Conservation (phyloP, 1,284 basidiomycete genomes). For the Pseudozyma thailandica region DNA sequence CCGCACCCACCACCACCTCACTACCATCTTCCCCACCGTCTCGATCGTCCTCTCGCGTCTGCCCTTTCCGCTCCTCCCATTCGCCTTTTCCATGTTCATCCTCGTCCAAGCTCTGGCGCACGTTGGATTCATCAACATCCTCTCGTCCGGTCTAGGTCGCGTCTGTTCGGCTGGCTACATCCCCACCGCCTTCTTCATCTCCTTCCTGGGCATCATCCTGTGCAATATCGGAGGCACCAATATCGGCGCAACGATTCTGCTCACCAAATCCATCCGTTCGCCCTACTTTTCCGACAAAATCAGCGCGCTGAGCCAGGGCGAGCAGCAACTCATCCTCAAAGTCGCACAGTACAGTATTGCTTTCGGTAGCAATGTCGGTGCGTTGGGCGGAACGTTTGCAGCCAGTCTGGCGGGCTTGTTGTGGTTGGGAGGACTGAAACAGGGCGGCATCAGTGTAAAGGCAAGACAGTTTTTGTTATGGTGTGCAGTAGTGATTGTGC, state of each 20-base stretch:
- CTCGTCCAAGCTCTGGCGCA: slow-evolving; percentile 85
- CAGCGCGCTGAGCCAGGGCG: slow-evolving; percentile 1
- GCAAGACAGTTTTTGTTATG: slow-evolving; percentile 78
- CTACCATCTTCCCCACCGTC: slow-evolving; percentile 78
- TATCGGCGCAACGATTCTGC: slow-evolving; percentile 92
- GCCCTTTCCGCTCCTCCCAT: slow-evolving; percentile 84
- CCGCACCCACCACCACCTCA: slow-evolving; percentile 6
- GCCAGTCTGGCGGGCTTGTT: slow-evolving; percentile 89
- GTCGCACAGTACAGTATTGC: slow-evolving; percentile 75
- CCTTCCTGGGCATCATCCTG: slow-evolving; percentile 75
- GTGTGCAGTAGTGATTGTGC: slow-evolving; percentile 73
- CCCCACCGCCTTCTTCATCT: slow-evolving; percentile 71
- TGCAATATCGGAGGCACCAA: slow-evolving; percentile 94
- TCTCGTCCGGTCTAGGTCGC: slow-evolving; percentile 77
- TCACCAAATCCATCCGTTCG: slow-evolving; percentile 75
- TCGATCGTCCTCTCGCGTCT: slow-evolving; percentile 77
- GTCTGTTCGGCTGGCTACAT: slow-evolving; percentile 70
- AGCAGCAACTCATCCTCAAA: slow-evolving; percentile 59
- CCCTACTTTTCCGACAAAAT: slow-evolving; percentile 45
- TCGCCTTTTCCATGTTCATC: slow-evolving; percentile 95
- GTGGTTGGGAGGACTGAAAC: slow-evolving; percentile 81
- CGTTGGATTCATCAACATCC: slow-evolving; percentile 91
- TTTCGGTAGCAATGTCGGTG: slow-evolving; percentile 87
- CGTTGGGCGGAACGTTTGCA: slow-evolving; percentile 88
- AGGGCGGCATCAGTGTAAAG: slow-evolving; percentile 80